These are phyloP conservation scores for Trichoderma endophyticum DNA, from an alignment of 2,329 filamentous ascomycete species.

Conservation along the genomic window DNA sequence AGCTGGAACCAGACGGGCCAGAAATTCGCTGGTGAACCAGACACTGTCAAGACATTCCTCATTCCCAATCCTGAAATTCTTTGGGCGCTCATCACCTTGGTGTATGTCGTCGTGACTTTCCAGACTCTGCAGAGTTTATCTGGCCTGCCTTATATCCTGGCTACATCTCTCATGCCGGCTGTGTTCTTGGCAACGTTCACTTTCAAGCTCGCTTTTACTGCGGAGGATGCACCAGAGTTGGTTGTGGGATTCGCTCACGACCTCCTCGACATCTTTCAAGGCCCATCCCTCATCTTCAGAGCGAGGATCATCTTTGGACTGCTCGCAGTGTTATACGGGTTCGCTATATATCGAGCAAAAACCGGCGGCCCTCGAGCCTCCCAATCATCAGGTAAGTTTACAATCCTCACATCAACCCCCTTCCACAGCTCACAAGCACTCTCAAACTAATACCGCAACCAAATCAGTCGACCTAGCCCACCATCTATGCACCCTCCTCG, in stretches of 20 bases:
- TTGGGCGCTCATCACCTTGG: conserved; percentile 68
- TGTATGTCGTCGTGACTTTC: conserved; percentile 62
- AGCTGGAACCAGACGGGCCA: conserved; percentile 98
- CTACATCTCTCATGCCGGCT: conserved; percentile 40
- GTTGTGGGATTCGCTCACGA: conserved; percentile 47
- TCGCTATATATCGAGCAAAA: conserved; percentile 40
- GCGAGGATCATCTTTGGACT: conserved; percentile 51
- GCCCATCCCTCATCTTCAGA: conserved; percentile 45
- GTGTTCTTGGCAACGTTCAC: conserved; percentile 58
- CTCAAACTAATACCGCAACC: neutral
- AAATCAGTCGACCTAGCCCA: conserved; percentile 52
- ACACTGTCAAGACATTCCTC: conserved; percentile 74
- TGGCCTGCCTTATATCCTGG: conserved; percentile 40
- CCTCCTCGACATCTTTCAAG: conserved; percentile 41
- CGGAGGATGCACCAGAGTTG: conserved; percentile 83
- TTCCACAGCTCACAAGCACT: neutral
- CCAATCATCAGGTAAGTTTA: conserved; percentile 30
- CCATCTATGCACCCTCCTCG: conserved; percentile 70
- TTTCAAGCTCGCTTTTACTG: conserved; percentile 89
- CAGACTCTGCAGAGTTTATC: conserved; percentile 43
- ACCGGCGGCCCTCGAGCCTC: conserved; percentile 25
- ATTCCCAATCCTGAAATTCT: conserved; percentile 61
- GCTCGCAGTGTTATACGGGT: conserved; percentile 38
- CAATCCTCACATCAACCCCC: neutral
- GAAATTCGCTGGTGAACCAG: conserved; percentile 87